Conservation (phyloP, 116 monocot genomes). For the Papilionanthe hybrid region DNA sequence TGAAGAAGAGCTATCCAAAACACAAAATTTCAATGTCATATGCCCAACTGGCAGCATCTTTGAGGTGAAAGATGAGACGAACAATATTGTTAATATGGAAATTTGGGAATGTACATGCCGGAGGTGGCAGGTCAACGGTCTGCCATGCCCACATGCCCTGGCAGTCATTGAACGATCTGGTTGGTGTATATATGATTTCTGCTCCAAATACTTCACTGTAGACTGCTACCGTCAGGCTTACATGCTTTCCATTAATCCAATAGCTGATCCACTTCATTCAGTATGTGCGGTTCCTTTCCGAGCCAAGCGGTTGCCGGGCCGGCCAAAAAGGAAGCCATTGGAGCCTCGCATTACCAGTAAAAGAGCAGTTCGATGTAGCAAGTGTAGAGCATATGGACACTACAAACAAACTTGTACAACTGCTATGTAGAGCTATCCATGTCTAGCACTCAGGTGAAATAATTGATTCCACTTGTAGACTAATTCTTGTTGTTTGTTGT, state of each 20-base stretch:
- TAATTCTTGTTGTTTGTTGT: no score
- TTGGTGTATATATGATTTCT: conserved; percentile 19
- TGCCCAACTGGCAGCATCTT: conserved; percentile 15
- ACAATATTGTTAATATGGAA: conserved; percentile 14
- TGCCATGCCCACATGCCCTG: conserved; percentile 20
- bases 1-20: conserved; percentile 11
- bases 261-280: conserved; percentile 22
- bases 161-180: conserved; percentile 14
- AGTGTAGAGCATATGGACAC: conserved; percentile 26
- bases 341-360: conserved; percentile 22
- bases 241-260: conserved; percentile 19
- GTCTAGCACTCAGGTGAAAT: background rate
- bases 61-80: conserved; percentile 19
- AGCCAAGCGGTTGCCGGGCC: conserved; percentile 16
- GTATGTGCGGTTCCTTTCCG: conserved; percentile 8
- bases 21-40: conserved; percentile 9
- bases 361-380: conserved; percentile 27
- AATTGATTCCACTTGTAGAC: background rate
- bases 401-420: conserved; percentile 29
- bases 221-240: conserved; percentile 16
- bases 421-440: conserved; percentile 1
- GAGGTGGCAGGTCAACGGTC: conserved; percentile 22
- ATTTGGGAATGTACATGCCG: conserved; percentile 23
- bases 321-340: conserved; percentile 20
- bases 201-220: conserved; percentile 14